Base-by-base conservation (phyloP, 805 yeast genomes). In the Cyberlindnera lachancei region DNA sequence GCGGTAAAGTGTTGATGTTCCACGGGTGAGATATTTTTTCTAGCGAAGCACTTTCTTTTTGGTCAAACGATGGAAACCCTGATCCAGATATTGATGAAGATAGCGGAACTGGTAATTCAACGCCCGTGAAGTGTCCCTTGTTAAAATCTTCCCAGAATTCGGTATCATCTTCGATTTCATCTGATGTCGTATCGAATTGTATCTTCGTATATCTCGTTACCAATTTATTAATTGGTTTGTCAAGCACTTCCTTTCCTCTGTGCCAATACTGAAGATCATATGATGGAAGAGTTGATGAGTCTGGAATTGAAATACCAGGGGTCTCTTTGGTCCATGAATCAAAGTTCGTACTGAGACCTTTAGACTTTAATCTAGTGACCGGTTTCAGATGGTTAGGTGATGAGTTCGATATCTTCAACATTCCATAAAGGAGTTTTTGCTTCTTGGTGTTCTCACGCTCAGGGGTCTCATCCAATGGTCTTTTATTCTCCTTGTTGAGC, bases 1-100 rank as follows among this genome's bases (percentile, higher is more conserved):
- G 42, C 3, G 83, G 70, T 3, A 79, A 19, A 46, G 75, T 75
- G 36, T 70, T 66, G 29, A 78, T 49, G 40, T 76, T 75, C 81
- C 84, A 79, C 0, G 74, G 72, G 33, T 36, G 29, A 7, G 13
- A 13, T 11, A 19, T 16, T 12, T 18, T 18, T n/a, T n/a, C n/a
- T n/a, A n/a, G n/a, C n/a, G n/a, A n/a, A n/a, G n/a, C n/a, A n/a
- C n/a, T n/a, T n/a, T n/a, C n/a, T n/a, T n/a, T n/a, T n/a, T n/a
- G n/a, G 4, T 42, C 33, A 3, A 41, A 22, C 2, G 45, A 40
- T 3, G 58, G 52, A 33, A 59, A 56, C 2, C 64, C 65, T 12
- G 64, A 63, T 38, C 55, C 74, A 56, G 55, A 70, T 27, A 50
- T 58, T 40, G 36, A 48, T 18, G 63, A 57, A 4, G 56, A 50